A percentile compares a stretch with the other conserved stretches of the same genome.
Evolutionary conservation across 2,329 filamentous ascomycete species (phyloP).

Genomic region (Ophiognomonia clavigignenti-juglandacearum): DNA sequence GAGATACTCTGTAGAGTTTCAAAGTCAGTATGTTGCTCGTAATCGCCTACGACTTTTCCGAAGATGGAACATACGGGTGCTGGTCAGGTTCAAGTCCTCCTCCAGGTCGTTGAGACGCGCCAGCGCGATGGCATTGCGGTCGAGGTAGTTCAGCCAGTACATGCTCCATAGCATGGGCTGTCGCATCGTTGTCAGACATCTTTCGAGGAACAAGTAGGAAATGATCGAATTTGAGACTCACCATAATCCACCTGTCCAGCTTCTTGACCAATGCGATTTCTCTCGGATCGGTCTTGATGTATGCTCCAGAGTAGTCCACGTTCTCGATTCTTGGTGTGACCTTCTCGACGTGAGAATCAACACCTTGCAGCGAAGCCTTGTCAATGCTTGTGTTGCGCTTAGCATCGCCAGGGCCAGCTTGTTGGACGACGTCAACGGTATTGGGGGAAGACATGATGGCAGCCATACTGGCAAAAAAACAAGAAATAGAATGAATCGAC

Average conservation of each 20-base stretch:
- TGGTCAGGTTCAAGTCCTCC: background rate
- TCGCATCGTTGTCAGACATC: too few species aligned
- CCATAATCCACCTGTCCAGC: background rate
- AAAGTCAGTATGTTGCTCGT: background rate
- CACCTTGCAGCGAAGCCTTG: too few species aligned
- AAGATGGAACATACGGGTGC: background rate
- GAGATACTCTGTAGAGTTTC: too few species aligned
- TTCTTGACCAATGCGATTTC: background rate
- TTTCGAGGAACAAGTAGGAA: background rate
- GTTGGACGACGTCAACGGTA: too few species aligned
- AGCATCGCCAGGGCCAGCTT: too few species aligned
- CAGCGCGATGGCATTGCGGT: background rate
- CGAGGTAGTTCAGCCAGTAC: constrained; percentile 2
- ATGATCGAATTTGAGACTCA: background rate
- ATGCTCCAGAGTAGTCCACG: background rate
- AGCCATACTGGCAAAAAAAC: too few species aligned
- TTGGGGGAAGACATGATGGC: too few species aligned
- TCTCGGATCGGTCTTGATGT: background rate
- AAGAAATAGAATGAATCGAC: too few species aligned
- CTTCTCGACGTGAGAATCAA: too few species aligned
- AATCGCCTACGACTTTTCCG: too few species aligned
- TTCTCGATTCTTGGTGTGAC: too few species aligned
- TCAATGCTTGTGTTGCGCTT: too few species aligned
- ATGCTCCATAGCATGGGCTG: constrained; percentile 4
- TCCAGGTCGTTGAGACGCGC: background rate